Base-by-base conservation (phyloP, 495 filamentous ascomycete genomes). In the Cercophora samala region DNA sequence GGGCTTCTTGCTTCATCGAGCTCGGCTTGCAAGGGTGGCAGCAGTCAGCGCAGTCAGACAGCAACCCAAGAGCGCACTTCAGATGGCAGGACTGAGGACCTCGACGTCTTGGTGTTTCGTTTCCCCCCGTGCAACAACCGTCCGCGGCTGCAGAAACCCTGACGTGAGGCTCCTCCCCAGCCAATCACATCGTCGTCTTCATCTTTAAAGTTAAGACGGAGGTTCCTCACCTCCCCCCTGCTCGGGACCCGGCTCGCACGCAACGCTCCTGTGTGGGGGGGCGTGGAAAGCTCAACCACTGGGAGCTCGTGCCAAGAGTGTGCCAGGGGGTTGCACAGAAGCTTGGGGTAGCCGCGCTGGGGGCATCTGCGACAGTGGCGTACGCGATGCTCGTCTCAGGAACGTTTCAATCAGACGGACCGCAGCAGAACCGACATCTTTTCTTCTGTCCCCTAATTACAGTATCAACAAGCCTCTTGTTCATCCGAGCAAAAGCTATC, bases 121-220 rank as follows among this genome's bases (percentile, higher is more conserved):
- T 72, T 72, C 70, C 42, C 62, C 32, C 64, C 19, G 18, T 53
- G 60, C 42, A 21, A 64, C 42, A 29, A 1, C 58, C 46, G 17
- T 22, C 21, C 21, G 60, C 53, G 24, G 58, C 53, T 63, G 52
- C 52, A 21, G 62, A n/a, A 64, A 64, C 62, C 4, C 60, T 56
- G 64, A 51, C 29, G 8, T 32, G 29, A 32, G 29, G 29, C 29
- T 32, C n/a, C 29, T 32, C 29, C 29, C 29, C 8, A 9, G 37
- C 37, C 37, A 46, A 46, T 46, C 37, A 46, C 37, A 46, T 46
- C 15, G 15, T 9, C 8, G 3, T 46, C 37, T 17, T 17, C 8
- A 25, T 65, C 67, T 72, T 76, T 75, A 76, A 76, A 72, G 75
- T 80, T 80, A 70, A 73, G 75, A 77, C 73, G 74, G 71, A 77